Conservation (phyloP, 495 filamentous ascomycete genomes). For the Letharia columbiana region DNA sequence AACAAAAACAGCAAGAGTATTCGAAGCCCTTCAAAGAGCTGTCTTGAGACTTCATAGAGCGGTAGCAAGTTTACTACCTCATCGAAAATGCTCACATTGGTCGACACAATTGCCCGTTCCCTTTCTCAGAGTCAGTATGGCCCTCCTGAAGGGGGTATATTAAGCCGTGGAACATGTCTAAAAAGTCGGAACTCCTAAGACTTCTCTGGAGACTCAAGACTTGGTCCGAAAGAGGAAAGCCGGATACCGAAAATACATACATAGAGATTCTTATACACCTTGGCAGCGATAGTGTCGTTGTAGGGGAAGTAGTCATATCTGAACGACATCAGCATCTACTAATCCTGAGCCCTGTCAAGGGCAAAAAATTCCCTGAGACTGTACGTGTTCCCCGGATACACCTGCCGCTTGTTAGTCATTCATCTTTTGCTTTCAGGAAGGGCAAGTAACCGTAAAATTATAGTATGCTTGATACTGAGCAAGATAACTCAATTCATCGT, state of each 20-base stretch:
- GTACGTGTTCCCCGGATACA: conserved; percentile 55
- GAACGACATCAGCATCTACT: not conserved
- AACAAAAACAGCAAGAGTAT: not conserved
- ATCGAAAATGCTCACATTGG: conserved; percentile 22
- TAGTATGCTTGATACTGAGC: conserved; percentile 50
- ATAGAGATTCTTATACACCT: conserved; percentile 40
- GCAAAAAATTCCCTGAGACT: not conserved
- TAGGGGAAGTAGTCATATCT: conserved; percentile 49
- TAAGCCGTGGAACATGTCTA: not conserved
- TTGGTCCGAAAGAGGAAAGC: not conserved
- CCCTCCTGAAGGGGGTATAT: not conserved
- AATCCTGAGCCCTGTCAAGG: not conserved
- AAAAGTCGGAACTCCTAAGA: not conserved
- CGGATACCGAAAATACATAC: not conserved
- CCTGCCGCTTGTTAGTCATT: conserved; percentile 1
- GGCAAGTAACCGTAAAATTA: conserved; percentile 44
- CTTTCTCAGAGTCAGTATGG: not conserved
- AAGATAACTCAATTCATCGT: not conserved
- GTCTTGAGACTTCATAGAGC: no score
- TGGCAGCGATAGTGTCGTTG: conserved; percentile 45
- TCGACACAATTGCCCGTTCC: conserved; percentile 55
- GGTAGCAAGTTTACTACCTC: not conserved
- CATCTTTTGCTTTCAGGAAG: not conserved
- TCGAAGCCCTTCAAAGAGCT: not conserved
- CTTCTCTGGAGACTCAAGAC: not conserved